Evolutionary conservation across 352 stramenopile genomes (phyloP).

Genomic region (Pythium scleroteichum): DNA sequence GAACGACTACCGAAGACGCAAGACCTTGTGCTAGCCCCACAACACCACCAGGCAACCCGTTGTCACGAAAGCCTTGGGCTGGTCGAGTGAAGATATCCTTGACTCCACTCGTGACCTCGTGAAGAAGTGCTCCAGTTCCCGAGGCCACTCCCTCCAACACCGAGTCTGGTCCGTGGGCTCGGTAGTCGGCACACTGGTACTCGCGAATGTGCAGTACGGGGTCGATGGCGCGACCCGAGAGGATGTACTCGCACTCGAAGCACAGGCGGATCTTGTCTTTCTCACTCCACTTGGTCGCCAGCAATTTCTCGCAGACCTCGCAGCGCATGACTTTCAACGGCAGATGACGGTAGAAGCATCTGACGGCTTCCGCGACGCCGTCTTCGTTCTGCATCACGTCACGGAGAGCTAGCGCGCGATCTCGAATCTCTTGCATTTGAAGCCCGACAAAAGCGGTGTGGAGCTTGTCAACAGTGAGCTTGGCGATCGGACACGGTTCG

Average conservation of each 20-base stretch:
- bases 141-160: slow-evolving; percentile 44
- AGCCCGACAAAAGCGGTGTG: slow-evolving; percentile 71
- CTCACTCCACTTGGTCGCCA: slow-evolving; percentile 55
- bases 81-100: slow-evolving; percentile 58
- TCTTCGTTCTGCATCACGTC: slow-evolving; percentile 80
- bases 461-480: slow-evolving; percentile 84
- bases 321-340: slow-evolving; percentile 88
- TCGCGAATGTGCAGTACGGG: slow-evolving; percentile 47
- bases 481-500: slow-evolving; percentile 76
- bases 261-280: slow-evolving; percentile 54
- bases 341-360: slow-evolving; percentile 84
- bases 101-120: slow-evolving; percentile 54
- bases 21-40: slow-evolving; percentile 55
- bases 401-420: slow-evolving; percentile 49
- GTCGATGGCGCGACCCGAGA: slow-evolving; percentile 44
- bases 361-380: slow-evolving; percentile 77
- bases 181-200: slow-evolving; percentile 61
- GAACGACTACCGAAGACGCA: slow-evolving; percentile 39
- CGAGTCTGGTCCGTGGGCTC: slow-evolving; percentile 49
- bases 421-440: slow-evolving; percentile 43
- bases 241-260: slow-evolving; percentile 48
- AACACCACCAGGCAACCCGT: slow-evolving; percentile 52
- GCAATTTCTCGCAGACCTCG: slow-evolving; percentile 39
- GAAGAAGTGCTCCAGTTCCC: slow-evolving; percentile 52
- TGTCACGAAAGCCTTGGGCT: slow-evolving; percentile 46